Evolutionary conservation across 2,329 filamentous ascomycete species (phyloP), one percentile per base, ranked within the genome.

Genomic region (Alternaria infectoria): DNA sequence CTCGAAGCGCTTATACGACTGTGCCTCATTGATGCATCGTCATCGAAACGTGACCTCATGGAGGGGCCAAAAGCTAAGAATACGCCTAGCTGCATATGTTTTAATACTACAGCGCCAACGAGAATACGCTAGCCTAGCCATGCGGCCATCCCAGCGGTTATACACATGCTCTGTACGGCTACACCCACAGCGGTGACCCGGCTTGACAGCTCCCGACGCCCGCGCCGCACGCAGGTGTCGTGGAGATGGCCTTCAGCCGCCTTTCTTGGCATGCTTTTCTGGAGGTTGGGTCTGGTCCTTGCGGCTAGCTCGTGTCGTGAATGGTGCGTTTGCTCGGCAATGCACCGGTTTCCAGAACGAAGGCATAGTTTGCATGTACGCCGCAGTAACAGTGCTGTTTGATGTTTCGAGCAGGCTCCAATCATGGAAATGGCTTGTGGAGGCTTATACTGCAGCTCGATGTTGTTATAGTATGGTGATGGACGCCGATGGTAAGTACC

Each of bases 141-240:
- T 61, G 62, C 55, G 63, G 64, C 68, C 69, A 68, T 63, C 66
- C 57, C 72, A 72, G 74, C 74, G 74, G 70, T 67, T 75, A 76
- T 63, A 68, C 64, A 49, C 57, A 61, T 57, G 47, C 62, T 64
- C 68, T 73, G 71, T 70, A 73, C 65, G 73, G 71, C 67, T 69
- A 57, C 61, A 59, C 49, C 64, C 67, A 67, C 54, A 61, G 62
- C 60, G 67, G 69, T 61, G 62, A 61, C 32, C 63, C 68, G 69
- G 67, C 45, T 64, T 66, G 67, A 66, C 65, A 68, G 61, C 62
- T 61, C 59, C 69, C 69, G 66, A 74, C 23, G 61, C 61, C 62
- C 52, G 62, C 67, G 69, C 69, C 71, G 67, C 63, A 72, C 59
- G 62, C 60, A 68, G 47, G 49, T 65, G 51, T 68, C 64, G 62